Evolutionary conservation across 2,329 filamentous ascomycete genomes (phyloP).

Genomic region (Elsinoe necatrix): DNA sequence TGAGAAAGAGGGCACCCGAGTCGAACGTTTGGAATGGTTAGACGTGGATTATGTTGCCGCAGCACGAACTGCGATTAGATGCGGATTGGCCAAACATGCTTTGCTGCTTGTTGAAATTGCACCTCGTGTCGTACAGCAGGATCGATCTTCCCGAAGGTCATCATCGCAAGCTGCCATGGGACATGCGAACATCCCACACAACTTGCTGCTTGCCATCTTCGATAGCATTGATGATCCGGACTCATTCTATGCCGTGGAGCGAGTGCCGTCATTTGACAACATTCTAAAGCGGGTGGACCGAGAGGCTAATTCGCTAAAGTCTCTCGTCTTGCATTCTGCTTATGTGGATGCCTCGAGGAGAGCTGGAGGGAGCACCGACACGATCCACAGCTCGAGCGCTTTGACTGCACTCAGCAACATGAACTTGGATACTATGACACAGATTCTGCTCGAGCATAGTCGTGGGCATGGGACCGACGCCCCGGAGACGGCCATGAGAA

Average conservation of each 20-base stretch:
- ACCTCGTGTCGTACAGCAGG: not conserved
- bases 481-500: slow-evolving; percentile 65
- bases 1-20: slow-evolving; percentile 67
- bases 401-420: slow-evolving; percentile 70
- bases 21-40: slow-evolving; percentile 75
- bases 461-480: slow-evolving; percentile 51
- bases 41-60: slow-evolving; percentile 67
- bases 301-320: slow-evolving; percentile 78
- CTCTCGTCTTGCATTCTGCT: slow-evolving; percentile 81
- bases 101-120: slow-evolving; percentile 70
- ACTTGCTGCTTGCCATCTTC: slow-evolving; percentile 73
- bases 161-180: slow-evolving; percentile 40
- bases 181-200: slow-evolving; percentile 46
- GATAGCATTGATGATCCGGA: slow-evolving; percentile 93
- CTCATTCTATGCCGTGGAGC: slow-evolving; percentile 83
- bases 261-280: slow-evolving; percentile 65
- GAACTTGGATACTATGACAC: slow-evolving; percentile 77
- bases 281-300: slow-evolving; percentile 80
- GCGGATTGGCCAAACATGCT: slow-evolving; percentile 80
- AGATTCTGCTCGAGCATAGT: slow-evolving; percentile 64
- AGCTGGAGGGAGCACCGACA: slow-evolving; percentile 46
- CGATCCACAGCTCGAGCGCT: slow-evolving; percentile 58
- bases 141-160: slow-evolving; percentile 54
- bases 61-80: slow-evolving; percentile 62
- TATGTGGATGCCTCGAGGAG: slow-evolving; percentile 81